Conservation (phyloP, 192 early-diverging fungal genomes). For the Coemansia sp. region DNA sequence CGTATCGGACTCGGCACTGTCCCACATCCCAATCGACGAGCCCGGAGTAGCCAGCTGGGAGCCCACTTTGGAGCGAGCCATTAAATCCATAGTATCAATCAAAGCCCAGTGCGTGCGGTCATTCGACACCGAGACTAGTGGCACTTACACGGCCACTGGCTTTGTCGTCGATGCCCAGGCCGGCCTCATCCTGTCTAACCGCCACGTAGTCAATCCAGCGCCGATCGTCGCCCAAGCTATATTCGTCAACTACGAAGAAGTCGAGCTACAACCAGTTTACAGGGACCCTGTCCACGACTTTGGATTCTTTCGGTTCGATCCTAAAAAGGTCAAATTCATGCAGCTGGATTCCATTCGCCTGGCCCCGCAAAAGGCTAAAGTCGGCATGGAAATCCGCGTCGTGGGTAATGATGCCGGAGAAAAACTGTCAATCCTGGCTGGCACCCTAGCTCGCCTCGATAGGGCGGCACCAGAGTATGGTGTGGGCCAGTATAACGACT, state of each 20-base stretch:
- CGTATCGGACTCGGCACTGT: constrained; percentile 1
- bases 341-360: constrained; percentile 49
- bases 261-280: constrained; percentile 70
- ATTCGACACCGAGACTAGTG: constrained; percentile 77
- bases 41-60: constrained; percentile 58
- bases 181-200: constrained; percentile 75
- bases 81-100: constrained; percentile 76
- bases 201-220: constrained; percentile 74
- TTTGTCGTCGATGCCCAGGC: constrained; percentile 73
- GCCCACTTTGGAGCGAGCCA: constrained; percentile 67
- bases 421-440: constrained; percentile 75
- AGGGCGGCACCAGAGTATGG: constrained; percentile 75
- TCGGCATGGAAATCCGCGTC: constrained; percentile 77
- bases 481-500: constrained; percentile 73
- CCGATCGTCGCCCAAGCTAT: constrained; percentile 71
- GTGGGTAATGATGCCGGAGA: constrained; percentile 82
- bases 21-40: neutral
- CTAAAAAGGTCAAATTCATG: constrained; percentile 53
- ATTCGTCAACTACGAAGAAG: constrained; percentile 77
- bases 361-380: constrained; percentile 69
- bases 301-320: constrained; percentile 76
- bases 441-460: constrained; percentile 73
- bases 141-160: constrained; percentile 69
- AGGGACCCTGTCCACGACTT: constrained; percentile 83
- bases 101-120: constrained; percentile 73